phyloP scores from a whole-genome alignment of 352 stramenopile genomes.

The Halophytophthora batemanensis region DNA sequence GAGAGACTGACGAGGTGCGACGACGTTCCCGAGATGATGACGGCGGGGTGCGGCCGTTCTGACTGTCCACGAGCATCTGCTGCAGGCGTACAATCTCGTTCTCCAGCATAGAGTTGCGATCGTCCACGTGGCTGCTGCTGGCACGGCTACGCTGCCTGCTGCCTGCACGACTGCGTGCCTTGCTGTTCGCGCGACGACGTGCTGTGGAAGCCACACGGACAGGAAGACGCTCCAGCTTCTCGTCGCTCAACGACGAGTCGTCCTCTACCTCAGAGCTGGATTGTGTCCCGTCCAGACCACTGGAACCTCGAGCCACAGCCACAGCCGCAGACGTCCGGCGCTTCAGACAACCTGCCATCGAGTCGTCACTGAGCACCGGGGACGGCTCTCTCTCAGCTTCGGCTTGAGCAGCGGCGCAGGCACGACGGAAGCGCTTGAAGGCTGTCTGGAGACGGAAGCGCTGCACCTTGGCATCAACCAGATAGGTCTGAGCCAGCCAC shows the following conservation, averaged over 20 bases:
- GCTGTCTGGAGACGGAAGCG: slow-evolving; percentile 30
- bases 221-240: slow-evolving; percentile 17
- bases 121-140: slow-evolving; percentile 26
- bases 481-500: slow-evolving; percentile 26
- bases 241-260: slow-evolving; percentile 25
- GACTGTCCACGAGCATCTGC: slow-evolving; percentile 62
- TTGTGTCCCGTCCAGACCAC: slow-evolving; percentile 7
- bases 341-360: slow-evolving; percentile 10
- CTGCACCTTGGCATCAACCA: slow-evolving; percentile 14
- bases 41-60: slow-evolving; percentile 14
- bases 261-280: slow-evolving; percentile 34
- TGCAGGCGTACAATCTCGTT: slow-evolving; percentile 77
- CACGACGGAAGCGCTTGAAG: slow-evolving; percentile 32
- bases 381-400: slow-evolving; percentile 32
- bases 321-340: neutral
- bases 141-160: slow-evolving; percentile 19
- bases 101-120: slow-evolving; percentile 51
- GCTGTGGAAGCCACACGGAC: slow-evolving; percentile 19
- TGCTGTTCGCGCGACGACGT: slow-evolving; percentile 16
- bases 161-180: slow-evolving; percentile 19
- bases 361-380: slow-evolving; percentile 19
- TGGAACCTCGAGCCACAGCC: neutral
- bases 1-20: slow-evolving; percentile 18
- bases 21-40: slow-evolving; percentile 15
- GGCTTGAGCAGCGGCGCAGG: slow-evolving; percentile 14